Evolutionary conservation across 2,329 filamentous ascomycete species (phyloP), one percentile per base, ranked within the genome.

Genomic region (Dryadomyces quercus-mongolicae): DNA sequence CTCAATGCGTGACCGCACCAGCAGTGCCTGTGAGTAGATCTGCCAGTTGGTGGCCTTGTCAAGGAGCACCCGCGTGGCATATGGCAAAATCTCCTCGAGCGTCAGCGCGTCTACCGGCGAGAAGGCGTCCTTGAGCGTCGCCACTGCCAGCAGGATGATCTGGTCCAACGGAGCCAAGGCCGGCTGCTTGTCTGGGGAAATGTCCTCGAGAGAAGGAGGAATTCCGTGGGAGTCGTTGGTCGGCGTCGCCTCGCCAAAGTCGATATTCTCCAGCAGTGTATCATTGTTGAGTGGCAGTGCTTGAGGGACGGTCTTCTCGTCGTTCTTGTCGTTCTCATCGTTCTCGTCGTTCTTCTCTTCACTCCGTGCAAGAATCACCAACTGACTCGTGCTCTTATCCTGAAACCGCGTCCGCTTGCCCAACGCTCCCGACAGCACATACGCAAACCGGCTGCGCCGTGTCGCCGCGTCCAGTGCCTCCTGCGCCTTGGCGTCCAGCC

Each of bases 31-130:
- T 0, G 93, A 96, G 66, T 97, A 97, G 38, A 96, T 85, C 67
- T 97, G 93, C 93, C 93, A 98, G 67, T 97, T 98, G 1, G 89
- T 92, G 48, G 86, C 86, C 61, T 92, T 91, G 57, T 93, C 90
- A 9, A 86, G 80, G 1, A 98, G 76, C 0, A 97, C 93, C 44
- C 93, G 82, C 1, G 84, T 85, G 0, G 93, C 93, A 65, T 92
- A 98, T 0, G 93, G 93, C 1, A 95, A 70, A 5, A 95, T 92
- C 65, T 97, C 89, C 69, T 97, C 91, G n/a, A 90, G 79, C 0
- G 91, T 97, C 1, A 98, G 74, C 0, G 87, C 85, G 65, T 97
- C 86, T 1, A 82, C 76, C 0, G 93, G 90, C 0, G 90, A 85
- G 58, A 84, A 86, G 0, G 88, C 90, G 63, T 97, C 95, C 57